Evolutionary conservation across 75 land plant genomes (phyloP).

Genomic region (Sequoia sempervirens): DNA sequence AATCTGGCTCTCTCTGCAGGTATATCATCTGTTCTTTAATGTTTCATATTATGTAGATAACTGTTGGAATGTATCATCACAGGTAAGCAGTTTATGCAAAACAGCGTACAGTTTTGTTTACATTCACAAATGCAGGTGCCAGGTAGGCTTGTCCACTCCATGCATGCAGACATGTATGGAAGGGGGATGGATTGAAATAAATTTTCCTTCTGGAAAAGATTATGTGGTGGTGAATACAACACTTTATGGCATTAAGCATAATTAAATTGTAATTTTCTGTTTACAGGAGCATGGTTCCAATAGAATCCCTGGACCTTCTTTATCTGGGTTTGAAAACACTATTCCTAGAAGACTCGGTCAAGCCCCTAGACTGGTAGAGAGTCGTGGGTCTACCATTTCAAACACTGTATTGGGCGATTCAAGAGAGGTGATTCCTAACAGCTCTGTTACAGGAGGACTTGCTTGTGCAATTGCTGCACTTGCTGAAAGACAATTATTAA

Average conservation of each 20-base stretch:
- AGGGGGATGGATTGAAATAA: background rate
- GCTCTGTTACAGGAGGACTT: conserved; percentile 64
- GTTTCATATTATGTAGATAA: background rate
- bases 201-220: background rate
- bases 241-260: background rate
- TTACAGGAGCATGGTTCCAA: conserved; percentile 32
- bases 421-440: background rate
- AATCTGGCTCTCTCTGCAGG: conserved; percentile 91
- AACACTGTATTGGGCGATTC: background rate
- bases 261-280: background rate
- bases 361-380: background rate
- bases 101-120: background rate
- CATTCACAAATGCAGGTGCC: background rate
- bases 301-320: conserved; percentile 2
- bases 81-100: background rate
- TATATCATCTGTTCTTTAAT: conserved; percentile 7
- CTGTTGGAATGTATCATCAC: background rate
- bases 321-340: conserved; percentile 5
- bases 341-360: conserved; percentile 6
- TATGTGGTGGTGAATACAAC: background rate
- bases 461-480: conserved; percentile 89
- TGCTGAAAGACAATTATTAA: conserved; percentile 68
- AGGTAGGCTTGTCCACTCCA: background rate
- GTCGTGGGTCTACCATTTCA: conserved; percentile 1
- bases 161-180: background rate